Percentiles rank a stretch among this genome's conserved stretches.
Evolutionary conservation across 2,329 filamentous ascomycete genomes (phyloP).

Genomic region (Penicillium sp.): DNA sequence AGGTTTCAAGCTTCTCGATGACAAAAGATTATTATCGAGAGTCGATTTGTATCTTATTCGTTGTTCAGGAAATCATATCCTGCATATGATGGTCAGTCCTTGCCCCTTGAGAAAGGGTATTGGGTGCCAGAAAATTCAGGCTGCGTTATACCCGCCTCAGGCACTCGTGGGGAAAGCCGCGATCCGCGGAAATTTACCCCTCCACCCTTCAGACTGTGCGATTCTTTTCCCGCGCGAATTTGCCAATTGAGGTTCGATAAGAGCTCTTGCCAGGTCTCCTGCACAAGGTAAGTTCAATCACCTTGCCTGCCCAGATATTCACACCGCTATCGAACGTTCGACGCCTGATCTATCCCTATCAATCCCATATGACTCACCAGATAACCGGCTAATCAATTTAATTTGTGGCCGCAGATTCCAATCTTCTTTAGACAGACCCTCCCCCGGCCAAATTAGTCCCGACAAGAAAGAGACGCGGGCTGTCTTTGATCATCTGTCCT

Average conservation of each 20-base stretch:
- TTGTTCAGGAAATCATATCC: not conserved
- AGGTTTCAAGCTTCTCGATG: too few relatives aligned
- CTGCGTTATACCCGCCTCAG: conserved; percentile 19
- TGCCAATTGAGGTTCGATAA: not conserved
- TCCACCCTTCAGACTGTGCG: conserved; percentile 27
- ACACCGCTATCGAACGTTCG: not conserved
- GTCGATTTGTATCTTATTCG: not conserved
- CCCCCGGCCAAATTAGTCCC: not conserved
- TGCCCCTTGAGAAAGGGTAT: not conserved
- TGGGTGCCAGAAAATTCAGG: not conserved
- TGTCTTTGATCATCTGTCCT: conserved; percentile 2
- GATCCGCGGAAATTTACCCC: conserved; percentile 37
- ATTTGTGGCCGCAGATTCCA: conserved; percentile 6
- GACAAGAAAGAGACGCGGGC: not conserved
- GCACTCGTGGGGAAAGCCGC: conserved; percentile 27
- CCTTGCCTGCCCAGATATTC: not conserved
- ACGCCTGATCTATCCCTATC: not conserved
- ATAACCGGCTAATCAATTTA: conserved; percentile 7
- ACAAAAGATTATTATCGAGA: too few relatives aligned
- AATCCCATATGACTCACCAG: conserved; percentile 24
- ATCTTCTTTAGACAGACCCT: conserved; percentile 3
- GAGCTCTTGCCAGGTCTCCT: not conserved
- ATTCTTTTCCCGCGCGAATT: conserved; percentile 1
- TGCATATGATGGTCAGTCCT: not conserved
- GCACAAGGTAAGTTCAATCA: not conserved